Evolutionary conservation across 306 rosid species (phyloP), one percentile per base, ranked within the genome.

Genomic region (Prosopis cineraria): DNA sequence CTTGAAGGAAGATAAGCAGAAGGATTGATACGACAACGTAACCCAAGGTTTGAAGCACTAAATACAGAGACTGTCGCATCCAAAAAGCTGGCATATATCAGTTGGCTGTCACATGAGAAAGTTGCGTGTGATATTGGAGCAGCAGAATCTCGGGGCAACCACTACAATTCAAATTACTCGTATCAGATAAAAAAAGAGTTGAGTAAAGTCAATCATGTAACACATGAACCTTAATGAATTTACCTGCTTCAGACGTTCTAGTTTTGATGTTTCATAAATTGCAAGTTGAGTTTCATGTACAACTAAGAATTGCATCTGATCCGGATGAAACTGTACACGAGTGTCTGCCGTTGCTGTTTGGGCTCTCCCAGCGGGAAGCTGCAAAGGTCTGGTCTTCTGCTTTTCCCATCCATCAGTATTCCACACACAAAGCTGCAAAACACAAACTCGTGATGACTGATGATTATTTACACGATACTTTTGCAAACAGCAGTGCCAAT

Each of bases 221-320:
- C 53, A 58, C 62, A 39, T 12, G 5, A 66, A 63, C 76, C 10
- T 53, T 4, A 22, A 37, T 78, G 70, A 65, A 65, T 34, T 20
- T 65, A 85, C 98, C 98, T 94, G 98, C 82, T 90, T 89, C 71
- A 90, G 82, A 76, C 90, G 84, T 24, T 94, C 98, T 45, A 94
- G 88, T 69, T 94, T 94, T 47, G 95, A 81, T 7, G 98, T 90
- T 75, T 94, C 98, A 72, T 85, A 90, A 63, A 94, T 94, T 77
- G 95, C 98, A 80, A 94, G 94, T 81, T 94, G 98, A 80, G 97
- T 94, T 88, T 94, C 98, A 73, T 94, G 98, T 79, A 90, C 95
- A 62, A 91, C 97, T 83, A 94, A 85, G 87, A 94, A 90, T 83
- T 86, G 92, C 8, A 81, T 79, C 88, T 90, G 98, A 75, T 94